Conservation (phyloP, 2,329 filamentous ascomycete genomes). For the Sclerotiophoma versabilis region DNA sequence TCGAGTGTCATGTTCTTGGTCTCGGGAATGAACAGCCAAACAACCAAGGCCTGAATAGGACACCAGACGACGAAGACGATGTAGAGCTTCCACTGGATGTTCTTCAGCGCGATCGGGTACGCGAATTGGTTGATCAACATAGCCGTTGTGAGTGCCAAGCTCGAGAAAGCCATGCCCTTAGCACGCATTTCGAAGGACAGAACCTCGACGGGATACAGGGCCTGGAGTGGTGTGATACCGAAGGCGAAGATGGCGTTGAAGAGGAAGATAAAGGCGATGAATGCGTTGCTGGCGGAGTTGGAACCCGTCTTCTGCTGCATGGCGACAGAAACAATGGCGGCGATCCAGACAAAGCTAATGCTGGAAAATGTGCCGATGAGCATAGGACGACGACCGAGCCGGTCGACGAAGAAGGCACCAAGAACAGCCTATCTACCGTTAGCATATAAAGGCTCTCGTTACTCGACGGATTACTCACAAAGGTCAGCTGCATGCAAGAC, state of each 20-base stretch:
- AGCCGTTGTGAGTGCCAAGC: constrained; percentile 42
- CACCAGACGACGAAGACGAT: constrained; percentile 36
- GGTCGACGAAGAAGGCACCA: constrained; percentile 45
- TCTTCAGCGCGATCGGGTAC: constrained; percentile 33
- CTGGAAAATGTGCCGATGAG: constrained; percentile 35
- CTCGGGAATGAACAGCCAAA: constrained; percentile 35
- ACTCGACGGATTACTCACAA: constrained; percentile 18
- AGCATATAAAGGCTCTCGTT: not conserved
- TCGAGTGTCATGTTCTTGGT: constrained; percentile 40
- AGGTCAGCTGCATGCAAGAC: constrained; percentile 44
- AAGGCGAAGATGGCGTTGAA: constrained; percentile 51
- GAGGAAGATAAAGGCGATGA: constrained; percentile 53
- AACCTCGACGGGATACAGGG: constrained; percentile 59
- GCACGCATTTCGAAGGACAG: constrained; percentile 56
- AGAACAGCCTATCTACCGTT: constrained; percentile 32
- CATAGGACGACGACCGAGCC: constrained; percentile 43
- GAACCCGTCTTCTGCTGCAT: constrained; percentile 21
- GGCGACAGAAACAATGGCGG: constrained; percentile 28
- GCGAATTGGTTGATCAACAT: constrained; percentile 42
- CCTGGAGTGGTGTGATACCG: constrained; percentile 56
- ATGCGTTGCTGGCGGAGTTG: constrained; percentile 32
- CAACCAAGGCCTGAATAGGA: constrained; percentile 25
- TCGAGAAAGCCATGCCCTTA: constrained; percentile 59
- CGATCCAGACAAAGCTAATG: constrained; percentile 36
- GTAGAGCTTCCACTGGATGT: constrained; percentile 34